Evolutionary conservation across 2,329 filamentous ascomycete genomes (phyloP).

Genomic region (Aspergillus persii): DNA sequence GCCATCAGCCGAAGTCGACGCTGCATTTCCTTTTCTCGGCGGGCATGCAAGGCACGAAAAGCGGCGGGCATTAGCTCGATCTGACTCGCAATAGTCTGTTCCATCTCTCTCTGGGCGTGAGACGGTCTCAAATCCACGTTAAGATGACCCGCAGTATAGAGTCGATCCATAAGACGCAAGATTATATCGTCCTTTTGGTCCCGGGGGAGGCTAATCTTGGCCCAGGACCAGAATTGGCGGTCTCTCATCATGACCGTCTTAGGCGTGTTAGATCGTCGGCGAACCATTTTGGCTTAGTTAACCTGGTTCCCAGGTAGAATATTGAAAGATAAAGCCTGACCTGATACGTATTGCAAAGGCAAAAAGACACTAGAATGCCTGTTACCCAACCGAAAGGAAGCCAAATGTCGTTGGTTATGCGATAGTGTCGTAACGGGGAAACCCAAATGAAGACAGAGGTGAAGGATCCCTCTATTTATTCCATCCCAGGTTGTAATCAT

Average conservation of each 20-base stretch:
- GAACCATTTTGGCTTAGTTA: not conserved
- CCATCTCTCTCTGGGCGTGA: not conserved
- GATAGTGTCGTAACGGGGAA: not conserved
- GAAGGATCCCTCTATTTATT: not conserved
- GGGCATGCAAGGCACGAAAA: not conserved
- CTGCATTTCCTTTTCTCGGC: not conserved
- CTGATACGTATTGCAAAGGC: not conserved
- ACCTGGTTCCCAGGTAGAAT: not conserved
- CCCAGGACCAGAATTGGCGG: not conserved
- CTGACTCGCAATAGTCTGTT: not conserved
- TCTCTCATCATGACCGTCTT: not conserved
- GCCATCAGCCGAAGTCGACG: not conserved
- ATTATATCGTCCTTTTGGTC: not conserved
- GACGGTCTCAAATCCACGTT: not conserved
- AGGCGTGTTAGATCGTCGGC: not conserved
- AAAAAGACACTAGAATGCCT: not conserved
- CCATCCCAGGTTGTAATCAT: not conserved
- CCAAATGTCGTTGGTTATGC: not conserved
- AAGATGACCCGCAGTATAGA: not conserved
- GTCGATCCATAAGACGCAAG: not conserved
- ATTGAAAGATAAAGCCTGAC: not conserved
- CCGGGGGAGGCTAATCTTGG: not conserved
- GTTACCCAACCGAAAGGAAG: not conserved
- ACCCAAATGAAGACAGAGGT: not conserved
- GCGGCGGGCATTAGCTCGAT: not conserved